Conservation (phyloP, 306 rosid species). For the Trifolium repens region DNA sequence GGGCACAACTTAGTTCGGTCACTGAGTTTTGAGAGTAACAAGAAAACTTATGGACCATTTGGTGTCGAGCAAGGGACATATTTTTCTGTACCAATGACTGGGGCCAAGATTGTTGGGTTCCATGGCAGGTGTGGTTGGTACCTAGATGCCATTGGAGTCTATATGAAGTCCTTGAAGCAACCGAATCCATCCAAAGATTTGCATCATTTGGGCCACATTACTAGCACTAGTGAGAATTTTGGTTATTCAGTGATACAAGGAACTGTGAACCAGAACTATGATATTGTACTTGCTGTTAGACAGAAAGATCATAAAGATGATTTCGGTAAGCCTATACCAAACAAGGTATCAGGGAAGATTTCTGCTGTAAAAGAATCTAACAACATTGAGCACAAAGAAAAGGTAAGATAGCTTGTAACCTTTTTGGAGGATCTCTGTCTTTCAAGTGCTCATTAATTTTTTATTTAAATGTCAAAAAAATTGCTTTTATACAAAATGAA, state of each 20-base stretch:
- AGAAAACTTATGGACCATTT: constrained; percentile 68
- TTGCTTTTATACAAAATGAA: constrained; percentile 30
- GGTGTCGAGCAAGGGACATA: constrained; percentile 69
- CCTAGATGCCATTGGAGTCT: constrained; percentile 87
- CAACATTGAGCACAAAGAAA: constrained; percentile 44
- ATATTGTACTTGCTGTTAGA: constrained; percentile 78
- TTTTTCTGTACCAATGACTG: constrained; percentile 60
- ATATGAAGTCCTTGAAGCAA: constrained; percentile 58
- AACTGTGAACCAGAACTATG: constrained; percentile 69
- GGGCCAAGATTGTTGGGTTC: constrained; percentile 84
- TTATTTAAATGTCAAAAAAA: neutral
- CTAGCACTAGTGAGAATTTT: constrained; percentile 48
- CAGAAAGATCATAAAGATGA: constrained; percentile 75
- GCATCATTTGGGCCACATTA: constrained; percentile 40
- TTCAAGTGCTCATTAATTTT: constrained; percentile 34
- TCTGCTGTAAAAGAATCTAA: constrained; percentile 47
- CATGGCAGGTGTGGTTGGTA: constrained; percentile 77
- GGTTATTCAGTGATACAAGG: constrained; percentile 82
- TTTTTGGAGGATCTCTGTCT: constrained; percentile 24
- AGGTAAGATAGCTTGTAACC: constrained; percentile 44
- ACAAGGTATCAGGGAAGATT: constrained; percentile 43
- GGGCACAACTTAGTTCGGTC: constrained; percentile 60
- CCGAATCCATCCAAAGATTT: constrained; percentile 47
- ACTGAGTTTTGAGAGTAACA: constrained; percentile 63
- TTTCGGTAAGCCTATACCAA: constrained; percentile 50